A percentile compares a stretch with the other conserved stretches of the same genome.
Evolutionary conservation across 352 stramenopile species (phyloP).

Genomic region (Paralagenidium karlingii): DNA sequence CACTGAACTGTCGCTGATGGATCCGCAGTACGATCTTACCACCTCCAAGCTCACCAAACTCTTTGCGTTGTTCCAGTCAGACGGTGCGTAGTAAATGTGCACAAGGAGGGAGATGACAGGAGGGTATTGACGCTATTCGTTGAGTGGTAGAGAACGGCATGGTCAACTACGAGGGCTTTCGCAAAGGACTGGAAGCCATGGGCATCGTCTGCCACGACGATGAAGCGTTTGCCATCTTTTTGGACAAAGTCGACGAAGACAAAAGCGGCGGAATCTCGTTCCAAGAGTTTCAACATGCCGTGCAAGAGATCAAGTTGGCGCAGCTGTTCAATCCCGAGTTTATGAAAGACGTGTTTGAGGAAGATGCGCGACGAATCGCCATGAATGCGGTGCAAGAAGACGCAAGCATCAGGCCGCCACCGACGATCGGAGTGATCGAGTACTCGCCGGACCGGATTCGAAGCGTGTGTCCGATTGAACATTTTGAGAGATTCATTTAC

Average conservation of each 20-base stretch:
- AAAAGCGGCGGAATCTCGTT: constrained; percentile 74
- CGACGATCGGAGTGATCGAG: constrained; percentile 49
- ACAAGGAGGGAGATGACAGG: no score
- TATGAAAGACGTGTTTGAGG: constrained; percentile 23
- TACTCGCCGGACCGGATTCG: constrained; percentile 67
- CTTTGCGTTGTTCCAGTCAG: constrained; percentile 48
- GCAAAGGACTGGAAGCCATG: constrained; percentile 55
- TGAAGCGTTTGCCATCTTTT: constrained; percentile 52
- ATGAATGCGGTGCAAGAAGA: constrained; percentile 10
- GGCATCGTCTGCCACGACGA: constrained; percentile 55
- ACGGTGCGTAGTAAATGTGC: constrained; percentile 31
- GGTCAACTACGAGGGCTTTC: constrained; percentile 66
- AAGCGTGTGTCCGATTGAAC: constrained; percentile 50
- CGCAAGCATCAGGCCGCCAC: constrained; percentile 4
- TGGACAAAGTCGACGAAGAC: constrained; percentile 69
- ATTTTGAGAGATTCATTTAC: constrained; percentile 78
- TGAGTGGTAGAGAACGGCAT: constrained; percentile 23
- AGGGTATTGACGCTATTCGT: no score
- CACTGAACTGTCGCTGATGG: constrained; percentile 64
- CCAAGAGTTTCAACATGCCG: constrained; percentile 75
- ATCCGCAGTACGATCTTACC: constrained; percentile 78
- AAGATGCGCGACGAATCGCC: no score
- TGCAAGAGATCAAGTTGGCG: constrained; percentile 82
- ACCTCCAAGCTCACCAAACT: constrained; percentile 52
- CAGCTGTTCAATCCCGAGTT: constrained; percentile 68